Conservation (phyloP, 2,329 filamentous ascomycete genomes). For the Ophiostoma perfectum region DNA sequence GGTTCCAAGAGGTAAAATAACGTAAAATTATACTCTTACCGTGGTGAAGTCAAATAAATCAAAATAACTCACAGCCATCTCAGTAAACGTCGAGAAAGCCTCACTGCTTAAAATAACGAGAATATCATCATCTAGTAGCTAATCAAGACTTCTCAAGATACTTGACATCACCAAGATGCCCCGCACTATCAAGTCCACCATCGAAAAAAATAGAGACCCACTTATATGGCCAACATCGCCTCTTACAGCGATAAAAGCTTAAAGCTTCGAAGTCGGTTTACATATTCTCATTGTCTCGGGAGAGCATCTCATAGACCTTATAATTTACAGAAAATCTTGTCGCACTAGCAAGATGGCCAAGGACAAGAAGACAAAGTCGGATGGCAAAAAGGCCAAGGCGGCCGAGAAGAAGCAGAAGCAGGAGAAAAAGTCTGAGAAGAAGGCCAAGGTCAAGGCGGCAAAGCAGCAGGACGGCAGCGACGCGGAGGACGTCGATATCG, state of each 20-base stretch:
- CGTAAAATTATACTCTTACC: too few species aligned
- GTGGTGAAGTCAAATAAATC: too few species aligned
- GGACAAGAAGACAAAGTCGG: slow-evolving; percentile 41
- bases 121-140: too few species aligned
- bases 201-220: slow-evolving; percentile 12
- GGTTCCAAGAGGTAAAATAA: too few species aligned
- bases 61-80: too few species aligned
- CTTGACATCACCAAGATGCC: slow-evolving; percentile 3
- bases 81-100: too few species aligned
- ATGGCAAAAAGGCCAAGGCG: slow-evolving; percentile 43
- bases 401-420: slow-evolving; percentile 70
- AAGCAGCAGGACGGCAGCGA: slow-evolving; percentile 76
- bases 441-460: slow-evolving; percentile 67
- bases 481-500: slow-evolving; percentile 86
- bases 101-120: too few species aligned
- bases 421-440: slow-evolving; percentile 85
- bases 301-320: background rate
- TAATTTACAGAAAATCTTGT: background rate
- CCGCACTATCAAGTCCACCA: slow-evolving; percentile 1
- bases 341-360: slow-evolving; percentile 37
- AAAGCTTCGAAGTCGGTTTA: background rate
- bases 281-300: background rate
- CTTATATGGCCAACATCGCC: background rate
- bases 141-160: background rate
- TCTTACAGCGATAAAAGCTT: background rate